Conservation (phyloP, 2,329 filamentous ascomycete species). For the Falciphora oryzae region DNA sequence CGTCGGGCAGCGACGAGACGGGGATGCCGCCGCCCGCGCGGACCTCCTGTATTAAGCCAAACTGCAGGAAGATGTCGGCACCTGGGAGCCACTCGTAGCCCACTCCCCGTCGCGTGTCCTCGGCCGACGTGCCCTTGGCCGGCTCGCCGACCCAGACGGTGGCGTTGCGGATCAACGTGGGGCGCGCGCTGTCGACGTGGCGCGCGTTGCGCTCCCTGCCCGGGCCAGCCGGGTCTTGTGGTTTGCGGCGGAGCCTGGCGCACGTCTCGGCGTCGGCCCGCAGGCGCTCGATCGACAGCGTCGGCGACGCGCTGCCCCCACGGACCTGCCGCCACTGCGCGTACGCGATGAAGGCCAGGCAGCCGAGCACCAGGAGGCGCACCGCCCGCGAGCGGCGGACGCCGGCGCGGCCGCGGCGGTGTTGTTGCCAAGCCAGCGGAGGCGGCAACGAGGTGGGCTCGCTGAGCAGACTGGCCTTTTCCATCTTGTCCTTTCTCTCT, state of each 20-base stretch:
- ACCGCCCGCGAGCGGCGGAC: slow-evolving; percentile 38
- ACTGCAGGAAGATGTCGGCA: slow-evolving; percentile 55
- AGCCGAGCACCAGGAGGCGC: slow-evolving; percentile 37
- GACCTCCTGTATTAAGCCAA: slow-evolving; percentile 55
- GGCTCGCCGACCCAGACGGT: slow-evolving; percentile 63
- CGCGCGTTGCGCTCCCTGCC: slow-evolving; percentile 56
- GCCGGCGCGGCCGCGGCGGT: not conserved
- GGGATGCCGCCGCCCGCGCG: slow-evolving; percentile 40
- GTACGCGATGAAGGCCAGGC: slow-evolving; percentile 42
- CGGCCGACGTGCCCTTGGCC: slow-evolving; percentile 39
- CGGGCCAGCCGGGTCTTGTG: slow-evolving; percentile 47
- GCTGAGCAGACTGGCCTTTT: not conserved
- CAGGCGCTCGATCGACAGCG: slow-evolving; percentile 47
- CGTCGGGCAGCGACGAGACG: slow-evolving; percentile 34
- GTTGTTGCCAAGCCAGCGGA: not conserved
- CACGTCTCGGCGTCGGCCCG: slow-evolving; percentile 50
- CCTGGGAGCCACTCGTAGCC: slow-evolving; percentile 51
- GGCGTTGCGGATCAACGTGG: slow-evolving; percentile 60
- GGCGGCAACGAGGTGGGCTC: not conserved
- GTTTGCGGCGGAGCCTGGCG: slow-evolving; percentile 46
- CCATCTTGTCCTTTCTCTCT: not conserved
- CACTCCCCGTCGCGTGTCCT: slow-evolving; percentile 50
- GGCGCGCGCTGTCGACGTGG: slow-evolving; percentile 47
- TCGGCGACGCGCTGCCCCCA: not conserved
- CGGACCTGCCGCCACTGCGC: slow-evolving; percentile 37